These are phyloP conservation scores for Penicillium waksmanii DNA, from an alignment of 495 filamentous ascomycete genomes.

Conservation along the genomic window DNA sequence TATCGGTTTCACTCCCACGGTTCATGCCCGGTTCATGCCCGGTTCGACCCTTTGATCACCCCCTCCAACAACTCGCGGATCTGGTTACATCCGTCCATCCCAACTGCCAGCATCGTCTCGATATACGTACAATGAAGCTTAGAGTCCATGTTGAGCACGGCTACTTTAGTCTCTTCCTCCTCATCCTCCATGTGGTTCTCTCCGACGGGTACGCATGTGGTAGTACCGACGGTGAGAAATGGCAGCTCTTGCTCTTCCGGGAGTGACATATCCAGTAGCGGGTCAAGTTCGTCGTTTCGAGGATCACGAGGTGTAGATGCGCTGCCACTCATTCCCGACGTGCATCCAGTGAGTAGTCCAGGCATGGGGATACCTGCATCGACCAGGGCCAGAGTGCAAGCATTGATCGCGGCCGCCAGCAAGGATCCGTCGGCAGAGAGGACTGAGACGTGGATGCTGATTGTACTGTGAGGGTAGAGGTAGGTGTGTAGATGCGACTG, in stretches of 20 bases:
- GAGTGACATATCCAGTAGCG: slow-evolving; percentile 83
- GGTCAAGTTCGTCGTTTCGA: slow-evolving; percentile 74
- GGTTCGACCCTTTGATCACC: slow-evolving; percentile 50
- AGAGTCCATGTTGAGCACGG: slow-evolving; percentile 82
- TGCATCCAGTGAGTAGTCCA: slow-evolving; percentile 87
- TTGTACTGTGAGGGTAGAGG: slow-evolving; percentile 86
- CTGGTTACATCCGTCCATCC: slow-evolving; percentile 88
- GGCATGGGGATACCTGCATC: slow-evolving; percentile 95
- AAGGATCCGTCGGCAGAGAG: slow-evolving; percentile 91
- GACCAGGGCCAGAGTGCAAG: slow-evolving; percentile 86
- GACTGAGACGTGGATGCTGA: slow-evolving; percentile 80
- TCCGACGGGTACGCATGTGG: slow-evolving; percentile 55
- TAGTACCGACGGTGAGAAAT: slow-evolving; percentile 80
- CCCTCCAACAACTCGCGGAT: slow-evolving; percentile 74
- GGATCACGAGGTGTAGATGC: slow-evolving; percentile 57
- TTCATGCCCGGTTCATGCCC: slow-evolving; percentile 20
- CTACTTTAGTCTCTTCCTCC: slow-evolving; percentile 67
- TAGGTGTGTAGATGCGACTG: slow-evolving; percentile 75
- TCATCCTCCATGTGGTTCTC: slow-evolving; percentile 43
- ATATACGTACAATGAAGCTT: slow-evolving; percentile 73
- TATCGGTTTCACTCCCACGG: slow-evolving; percentile 23
- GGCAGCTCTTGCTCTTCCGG: slow-evolving; percentile 91
- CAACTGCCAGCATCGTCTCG: slow-evolving; percentile 90
- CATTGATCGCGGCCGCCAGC: slow-evolving; percentile 88
- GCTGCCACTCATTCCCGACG: slow-evolving; percentile 73